phyloP scores from a whole-genome alignment of 1,139 yeast genomes.

The Yamadazyma atlantica region DNA sequence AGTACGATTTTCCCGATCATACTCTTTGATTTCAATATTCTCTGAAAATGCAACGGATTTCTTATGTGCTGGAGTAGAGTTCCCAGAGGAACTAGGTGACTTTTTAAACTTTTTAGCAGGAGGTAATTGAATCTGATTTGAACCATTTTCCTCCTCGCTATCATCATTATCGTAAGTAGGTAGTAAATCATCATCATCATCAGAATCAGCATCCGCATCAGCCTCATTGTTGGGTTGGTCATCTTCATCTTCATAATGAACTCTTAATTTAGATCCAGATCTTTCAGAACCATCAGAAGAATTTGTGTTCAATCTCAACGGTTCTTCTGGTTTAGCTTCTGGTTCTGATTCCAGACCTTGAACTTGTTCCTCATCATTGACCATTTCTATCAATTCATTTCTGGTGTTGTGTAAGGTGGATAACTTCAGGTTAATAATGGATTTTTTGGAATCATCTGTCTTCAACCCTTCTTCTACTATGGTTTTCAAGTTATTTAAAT shows the following conservation, averaged over 20 bases:
- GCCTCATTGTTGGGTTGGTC: slow-evolving; percentile 12
- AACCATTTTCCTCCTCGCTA: slow-evolving; percentile 13
- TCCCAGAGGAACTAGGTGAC: slow-evolving; percentile 25
- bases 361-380: slow-evolving; percentile 23
- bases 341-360: not conserved
- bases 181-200: slow-evolving; percentile 22
- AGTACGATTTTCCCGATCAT: slow-evolving; percentile 35
- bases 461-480: slow-evolving; percentile 42
- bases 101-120: slow-evolving; percentile 22
- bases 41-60: slow-evolving; percentile 48
- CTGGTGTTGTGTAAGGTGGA: slow-evolving; percentile 38
- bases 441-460: slow-evolving; percentile 45
- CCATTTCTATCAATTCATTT: slow-evolving; percentile 45
- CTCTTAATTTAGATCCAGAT: not conserved
- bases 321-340: not conserved
- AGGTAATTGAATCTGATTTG: slow-evolving; percentile 12
- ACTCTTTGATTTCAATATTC: slow-evolving; percentile 46
- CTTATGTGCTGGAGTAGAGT: slow-evolving; percentile 27
- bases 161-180: slow-evolving; percentile 33
- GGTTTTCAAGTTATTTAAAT: slow-evolving; percentile 42
- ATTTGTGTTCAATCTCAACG: not conserved
- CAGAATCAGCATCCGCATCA: slow-evolving; percentile 17
- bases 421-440: slow-evolving; percentile 42
- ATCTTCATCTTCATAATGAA: slow-evolving; percentile 6
- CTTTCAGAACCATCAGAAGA: slow-evolving; percentile 27